Conservation (phyloP, 345 rosid species). For the Linum lewisii region DNA sequence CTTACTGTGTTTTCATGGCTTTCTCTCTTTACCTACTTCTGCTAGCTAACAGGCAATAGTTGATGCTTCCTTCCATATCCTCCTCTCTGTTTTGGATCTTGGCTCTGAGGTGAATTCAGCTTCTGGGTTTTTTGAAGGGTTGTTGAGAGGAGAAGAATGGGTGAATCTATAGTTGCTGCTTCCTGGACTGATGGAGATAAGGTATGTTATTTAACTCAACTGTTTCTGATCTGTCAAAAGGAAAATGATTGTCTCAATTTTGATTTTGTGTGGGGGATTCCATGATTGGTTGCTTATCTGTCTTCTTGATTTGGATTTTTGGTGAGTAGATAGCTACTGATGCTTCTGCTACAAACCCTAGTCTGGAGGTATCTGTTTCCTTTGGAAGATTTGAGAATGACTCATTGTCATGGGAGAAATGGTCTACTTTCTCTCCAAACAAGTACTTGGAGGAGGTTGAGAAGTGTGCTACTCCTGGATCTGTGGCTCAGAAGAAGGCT, state of each 20-base stretch:
- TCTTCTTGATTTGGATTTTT: conserved; percentile 24
- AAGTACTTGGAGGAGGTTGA: conserved; percentile 96
- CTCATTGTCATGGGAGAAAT: conserved; percentile 90
- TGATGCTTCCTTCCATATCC: not conserved
- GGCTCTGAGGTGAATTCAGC: conserved; percentile 20
- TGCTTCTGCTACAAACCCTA: conserved; percentile 44
- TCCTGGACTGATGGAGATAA: conserved; percentile 31
- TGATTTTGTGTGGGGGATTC: conserved; percentile 10
- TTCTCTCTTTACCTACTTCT: conserved; percentile 10
- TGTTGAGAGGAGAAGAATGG: conserved; percentile 33
- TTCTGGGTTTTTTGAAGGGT: conserved; percentile 8
- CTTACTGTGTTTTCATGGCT: conserved; percentile 14
- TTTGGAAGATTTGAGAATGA: conserved; percentile 87
- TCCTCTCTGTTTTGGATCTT: conserved; percentile 9
- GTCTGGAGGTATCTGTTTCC: conserved; percentile 68
- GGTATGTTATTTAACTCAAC: conserved; percentile 25
- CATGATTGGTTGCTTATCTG: conserved; percentile 16
- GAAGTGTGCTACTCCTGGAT: conserved; percentile 93
- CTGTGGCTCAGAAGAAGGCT: conserved; percentile 89
- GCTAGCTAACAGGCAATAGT: conserved; percentile 10
- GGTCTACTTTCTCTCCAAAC: conserved; percentile 83
- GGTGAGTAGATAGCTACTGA: conserved; percentile 40
- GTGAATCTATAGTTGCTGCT: conserved; percentile 44
- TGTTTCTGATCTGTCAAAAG: conserved; percentile 24
- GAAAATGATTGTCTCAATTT: conserved; percentile 15